These are phyloP conservation scores for Closterium sp. DNA, from an alignment of 139 green algal genomes.

Conservation along the genomic window DNA sequence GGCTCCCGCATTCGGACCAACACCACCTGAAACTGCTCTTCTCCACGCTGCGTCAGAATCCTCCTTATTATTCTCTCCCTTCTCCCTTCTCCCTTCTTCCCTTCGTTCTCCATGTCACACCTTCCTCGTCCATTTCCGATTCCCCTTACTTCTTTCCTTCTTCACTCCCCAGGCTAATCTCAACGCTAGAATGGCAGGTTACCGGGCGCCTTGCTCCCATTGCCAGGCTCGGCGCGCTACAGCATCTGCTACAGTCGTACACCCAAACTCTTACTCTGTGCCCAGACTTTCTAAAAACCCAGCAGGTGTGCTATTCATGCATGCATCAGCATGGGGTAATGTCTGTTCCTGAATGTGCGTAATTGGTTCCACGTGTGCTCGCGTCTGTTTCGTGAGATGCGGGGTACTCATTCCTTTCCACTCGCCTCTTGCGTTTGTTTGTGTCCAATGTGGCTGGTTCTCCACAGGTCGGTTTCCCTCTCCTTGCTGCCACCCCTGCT, in stretches of 20 bases:
- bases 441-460: no score
- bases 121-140: neutral
- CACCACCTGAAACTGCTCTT: neutral
- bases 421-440: neutral
- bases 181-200: neutral
- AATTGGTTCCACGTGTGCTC: no score
- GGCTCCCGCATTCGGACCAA: no score
- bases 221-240: neutral
- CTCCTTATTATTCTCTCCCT: neutral
- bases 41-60: neutral
- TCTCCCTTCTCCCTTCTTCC: neutral
- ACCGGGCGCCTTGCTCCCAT: neutral
- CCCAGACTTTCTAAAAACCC: neutral
- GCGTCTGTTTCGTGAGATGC: no score
- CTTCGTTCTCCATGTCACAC: no score
- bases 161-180: neutral
- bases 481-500: neutral
- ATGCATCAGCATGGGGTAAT: no score
- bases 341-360: no score
- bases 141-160: neutral
- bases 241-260: neutral
- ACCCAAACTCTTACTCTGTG: neutral
- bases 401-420: no score
- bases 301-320: neutral
- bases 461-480: neutral